Evolutionary conservation across 768 basidiomycete species (phyloP), one percentile per base, ranked within the genome.

Genomic region (Pisolithus tinctorius): DNA sequence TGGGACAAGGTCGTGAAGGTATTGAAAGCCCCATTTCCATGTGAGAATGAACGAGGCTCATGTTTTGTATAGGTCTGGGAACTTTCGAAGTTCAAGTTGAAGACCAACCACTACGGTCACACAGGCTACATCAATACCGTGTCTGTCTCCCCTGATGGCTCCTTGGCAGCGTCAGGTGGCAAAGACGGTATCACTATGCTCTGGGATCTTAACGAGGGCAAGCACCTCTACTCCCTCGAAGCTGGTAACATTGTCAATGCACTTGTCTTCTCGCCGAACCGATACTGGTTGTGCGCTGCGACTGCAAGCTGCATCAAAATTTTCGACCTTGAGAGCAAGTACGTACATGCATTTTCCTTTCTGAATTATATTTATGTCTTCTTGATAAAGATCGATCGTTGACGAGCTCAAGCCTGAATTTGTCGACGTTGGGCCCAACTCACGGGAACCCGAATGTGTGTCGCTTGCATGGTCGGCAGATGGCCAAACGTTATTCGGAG

Each of bases 1-100:
- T 99, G 96, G 96, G 96, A 99, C 80, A 98, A 97, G 79, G 93
- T 97, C 56, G 96, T 99, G 70, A 99, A 99, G 85, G 96, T 95
- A 60, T 27, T 65, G 13, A 48, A 38, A 14, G 14, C 17, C 44
- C 42, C 49, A 59, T 16, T 30, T 14, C 8, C 6, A 27, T 37
- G 26, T 8, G 4, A 4, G 20, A 39, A 14, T 23, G 48, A 20
- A 0, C 14, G 53, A 54, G 59, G 48, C 62, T 55, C 31, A 56
- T 40, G 31, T 9, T 69, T 73, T 68, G 69, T 63, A 13, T 58
- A 99, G 95, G 96, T 99, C 61, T 99, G 96, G 96, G 96, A 99
- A 71, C 86, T 98, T 55, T 90, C 90, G 70, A 96, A 97, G 75
- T 98, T 97, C 86, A 98, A 99, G 78, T 83, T 99, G 70, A 93